Conservation (phyloP, 23 red algal species). For the Pyropia haitanensis region DNA sequence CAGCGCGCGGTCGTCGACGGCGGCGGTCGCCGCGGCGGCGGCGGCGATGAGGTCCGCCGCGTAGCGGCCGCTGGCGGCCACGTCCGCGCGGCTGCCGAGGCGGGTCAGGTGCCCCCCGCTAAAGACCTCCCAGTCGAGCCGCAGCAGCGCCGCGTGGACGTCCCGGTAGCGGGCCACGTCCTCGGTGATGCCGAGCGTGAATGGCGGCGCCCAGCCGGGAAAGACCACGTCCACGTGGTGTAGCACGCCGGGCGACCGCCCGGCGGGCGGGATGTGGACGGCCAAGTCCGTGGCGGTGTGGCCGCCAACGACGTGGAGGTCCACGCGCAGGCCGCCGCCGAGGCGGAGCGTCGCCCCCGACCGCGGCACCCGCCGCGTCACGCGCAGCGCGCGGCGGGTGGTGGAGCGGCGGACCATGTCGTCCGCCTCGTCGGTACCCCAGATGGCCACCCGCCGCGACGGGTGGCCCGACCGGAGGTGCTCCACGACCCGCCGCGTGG, state of each 20-base stretch:
- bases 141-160: slow-evolving; percentile 5
- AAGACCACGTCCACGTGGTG: slow-evolving; percentile 30
- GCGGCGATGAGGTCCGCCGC: slow-evolving; percentile 9
- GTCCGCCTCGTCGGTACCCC: slow-evolving; percentile 11
- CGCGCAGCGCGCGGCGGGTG: neutral
- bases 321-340: neutral
- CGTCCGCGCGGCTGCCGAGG: neutral
- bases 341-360: slow-evolving; percentile 1
- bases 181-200: slow-evolving; percentile 6
- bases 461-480: slow-evolving; percentile 3
- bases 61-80: neutral
- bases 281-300: slow-evolving; percentile 14
- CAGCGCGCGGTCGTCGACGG: neutral
- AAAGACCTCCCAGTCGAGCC: slow-evolving; percentile 13
- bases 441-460: neutral
- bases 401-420: slow-evolving; percentile 1
- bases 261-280: slow-evolving; percentile 15
- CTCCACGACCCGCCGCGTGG: neutral
- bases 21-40: neutral
- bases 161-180: slow-evolving; percentile 17
- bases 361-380: neutral
- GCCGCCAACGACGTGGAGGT: slow-evolving; percentile 24
- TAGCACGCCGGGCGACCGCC: neutral
- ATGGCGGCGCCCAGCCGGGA: slow-evolving; percentile 8
- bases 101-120: slow-evolving; percentile 11